phyloP scores from a whole-genome alignment of 805 yeast species.

The Saccharomycopsis olivae region DNA sequence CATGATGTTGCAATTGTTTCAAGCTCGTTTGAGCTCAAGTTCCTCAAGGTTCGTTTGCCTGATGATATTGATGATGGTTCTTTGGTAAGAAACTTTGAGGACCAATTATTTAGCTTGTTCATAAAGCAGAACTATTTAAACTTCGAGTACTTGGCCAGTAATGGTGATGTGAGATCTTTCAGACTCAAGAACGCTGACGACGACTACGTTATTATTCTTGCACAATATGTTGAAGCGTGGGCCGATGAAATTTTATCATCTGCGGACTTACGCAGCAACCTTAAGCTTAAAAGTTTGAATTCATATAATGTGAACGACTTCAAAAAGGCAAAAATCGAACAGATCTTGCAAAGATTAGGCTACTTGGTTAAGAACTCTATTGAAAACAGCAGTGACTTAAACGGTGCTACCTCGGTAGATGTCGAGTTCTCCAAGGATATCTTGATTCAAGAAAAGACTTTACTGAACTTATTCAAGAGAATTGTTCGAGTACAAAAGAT shows the following conservation, averaged over 20 bases:
- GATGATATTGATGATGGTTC: constrained; percentile 10
- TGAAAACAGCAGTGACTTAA: neutral
- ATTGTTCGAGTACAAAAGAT: constrained; percentile 28
- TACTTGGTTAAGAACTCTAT: constrained; percentile 27
- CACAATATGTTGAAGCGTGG: constrained; percentile 10
- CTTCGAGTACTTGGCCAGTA: constrained; percentile 2
- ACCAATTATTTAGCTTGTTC: constrained; percentile 9
- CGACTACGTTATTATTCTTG: constrained; percentile 8
- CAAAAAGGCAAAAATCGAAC: constrained; percentile 11
- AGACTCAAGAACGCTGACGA: constrained; percentile 1
- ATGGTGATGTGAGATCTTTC: neutral
- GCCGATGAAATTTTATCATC: constrained; percentile 4
- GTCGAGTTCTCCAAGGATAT: constrained; percentile 30
- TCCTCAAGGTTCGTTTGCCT: constrained; percentile 27
- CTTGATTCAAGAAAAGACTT: constrained; percentile 26
- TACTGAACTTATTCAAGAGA: constrained; percentile 25
- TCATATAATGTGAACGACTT: constrained; percentile 16
- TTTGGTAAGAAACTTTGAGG: too few relatives aligned
- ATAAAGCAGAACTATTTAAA: constrained; percentile 8
- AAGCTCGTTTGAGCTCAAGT: constrained; percentile 51
- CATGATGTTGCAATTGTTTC: constrained; percentile 64
- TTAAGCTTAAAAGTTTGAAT: constrained; percentile 13
- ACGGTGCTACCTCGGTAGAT: constrained; percentile 17
- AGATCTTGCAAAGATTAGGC: constrained; percentile 10
- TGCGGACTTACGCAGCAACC: constrained; percentile 10